phyloP scores from a whole-genome alignment of 768 basidiomycete species.

The Holtermannia corniformis region DNA sequence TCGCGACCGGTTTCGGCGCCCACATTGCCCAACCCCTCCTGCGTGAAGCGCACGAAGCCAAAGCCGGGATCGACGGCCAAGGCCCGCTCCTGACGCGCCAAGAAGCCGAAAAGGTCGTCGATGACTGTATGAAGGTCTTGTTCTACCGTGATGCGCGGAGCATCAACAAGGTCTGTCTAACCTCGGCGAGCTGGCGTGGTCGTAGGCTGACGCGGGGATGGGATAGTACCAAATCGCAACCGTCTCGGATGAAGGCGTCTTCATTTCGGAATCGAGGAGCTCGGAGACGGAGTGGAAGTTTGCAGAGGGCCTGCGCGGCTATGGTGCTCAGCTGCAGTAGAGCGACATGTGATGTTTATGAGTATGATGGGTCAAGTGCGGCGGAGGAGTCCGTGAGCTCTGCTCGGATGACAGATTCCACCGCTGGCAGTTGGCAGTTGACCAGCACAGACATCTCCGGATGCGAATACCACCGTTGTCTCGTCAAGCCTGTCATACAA shows the following conservation, averaged over 20 bases:
- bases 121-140: constrained; percentile 81
- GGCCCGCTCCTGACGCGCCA: constrained; percentile 55
- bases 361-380: too few relatives aligned
- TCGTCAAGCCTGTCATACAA: too few relatives aligned
- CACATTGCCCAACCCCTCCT: constrained; percentile 89
- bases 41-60: constrained; percentile 78
- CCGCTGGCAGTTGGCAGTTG: too few relatives aligned
- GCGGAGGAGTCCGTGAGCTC: too few relatives aligned
- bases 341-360: constrained; percentile 1
- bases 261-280: constrained; percentile 66
- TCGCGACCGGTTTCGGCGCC: constrained; percentile 89
- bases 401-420: too few relatives aligned
- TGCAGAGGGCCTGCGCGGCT: constrained; percentile 71
- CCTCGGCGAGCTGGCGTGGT: too few relatives aligned
- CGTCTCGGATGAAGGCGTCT: constrained; percentile 64
- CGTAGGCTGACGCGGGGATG: background rate
- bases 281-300: constrained; percentile 80
- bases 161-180: constrained; percentile 69
- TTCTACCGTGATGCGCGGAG: constrained; percentile 95
- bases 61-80: constrained; percentile 49
- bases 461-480: too few relatives aligned
- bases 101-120: constrained; percentile 66
- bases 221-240: constrained; percentile 87
- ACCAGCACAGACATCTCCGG: too few relatives aligned
- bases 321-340: constrained; percentile 83